phyloP scores from a whole-genome alignment of 495 filamentous ascomycete genomes.

The Penicillium paxilli region DNA sequence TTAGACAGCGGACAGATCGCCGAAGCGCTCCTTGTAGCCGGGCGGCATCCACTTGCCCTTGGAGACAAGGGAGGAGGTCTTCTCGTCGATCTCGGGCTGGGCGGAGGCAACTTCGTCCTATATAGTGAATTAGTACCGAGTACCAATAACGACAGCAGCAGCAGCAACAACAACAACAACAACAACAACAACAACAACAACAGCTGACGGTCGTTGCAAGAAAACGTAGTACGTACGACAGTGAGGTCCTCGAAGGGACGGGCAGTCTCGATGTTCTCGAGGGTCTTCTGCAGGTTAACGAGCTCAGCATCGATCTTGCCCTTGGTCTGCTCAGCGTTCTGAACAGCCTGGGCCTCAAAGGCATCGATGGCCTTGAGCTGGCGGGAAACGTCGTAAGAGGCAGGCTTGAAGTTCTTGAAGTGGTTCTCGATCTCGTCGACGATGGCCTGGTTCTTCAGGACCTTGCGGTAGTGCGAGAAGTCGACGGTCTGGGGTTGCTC shows the following conservation, averaged over 20 bases:
- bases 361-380: conserved; percentile 97
- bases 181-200: background rate
- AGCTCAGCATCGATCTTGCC: conserved; percentile 90
- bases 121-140: conserved; percentile 17
- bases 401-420: conserved; percentile 85
- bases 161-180: background rate
- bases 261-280: conserved; percentile 95
- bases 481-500: conserved; percentile 82
- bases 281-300: conserved; percentile 84
- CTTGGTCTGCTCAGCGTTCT: conserved; percentile 96
- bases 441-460: conserved; percentile 91
- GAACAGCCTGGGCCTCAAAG: conserved; percentile 94
- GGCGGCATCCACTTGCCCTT: conserved; percentile 97
- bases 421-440: conserved; percentile 96
- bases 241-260: conserved; percentile 96
- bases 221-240: conserved; percentile 71
- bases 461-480: conserved; percentile 86
- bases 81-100: conserved; percentile 93
- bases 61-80: conserved; percentile 85
- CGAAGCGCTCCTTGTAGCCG: conserved; percentile 99
- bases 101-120: conserved; percentile 94
- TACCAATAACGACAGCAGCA: background rate
- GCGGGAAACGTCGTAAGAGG: conserved; percentile 82
- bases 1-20: conserved; percentile 91
- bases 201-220: no score